Percentiles rank a stretch among this genome's conserved stretches.
Conservation (phyloP, 2,329 filamentous ascomycete species). For the Alternaria novae-zelandiae region DNA sequence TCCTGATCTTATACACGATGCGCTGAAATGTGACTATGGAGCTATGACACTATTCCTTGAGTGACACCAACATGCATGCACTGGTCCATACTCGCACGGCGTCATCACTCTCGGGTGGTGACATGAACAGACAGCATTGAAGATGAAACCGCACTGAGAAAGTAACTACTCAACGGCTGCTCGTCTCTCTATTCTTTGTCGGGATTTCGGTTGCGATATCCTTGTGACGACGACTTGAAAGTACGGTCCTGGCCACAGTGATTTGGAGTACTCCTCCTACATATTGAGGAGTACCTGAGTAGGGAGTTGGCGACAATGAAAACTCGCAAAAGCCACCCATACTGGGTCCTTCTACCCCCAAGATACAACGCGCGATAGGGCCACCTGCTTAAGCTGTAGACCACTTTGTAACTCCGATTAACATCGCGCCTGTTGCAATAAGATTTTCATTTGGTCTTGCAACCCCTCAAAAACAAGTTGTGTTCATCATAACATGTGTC, state of each 20-base stretch:
- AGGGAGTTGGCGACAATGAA: background rate
- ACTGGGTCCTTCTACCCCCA: conserved; percentile 5
- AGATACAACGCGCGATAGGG: background rate
- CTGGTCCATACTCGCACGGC: background rate
- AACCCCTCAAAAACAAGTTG: background rate
- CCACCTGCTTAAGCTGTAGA: background rate
- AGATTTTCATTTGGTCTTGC: background rate
- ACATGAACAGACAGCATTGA: background rate
- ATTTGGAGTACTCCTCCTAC: background rate
- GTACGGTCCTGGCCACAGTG: background rate
- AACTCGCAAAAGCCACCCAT: conserved; percentile 4
- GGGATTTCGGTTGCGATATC: background rate
- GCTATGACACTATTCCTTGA: background rate
- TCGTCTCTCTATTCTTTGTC: background rate
- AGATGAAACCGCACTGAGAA: background rate
- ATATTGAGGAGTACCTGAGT: background rate
- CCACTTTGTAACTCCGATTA: background rate
- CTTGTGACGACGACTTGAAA: background rate
- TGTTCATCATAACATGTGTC: background rate
- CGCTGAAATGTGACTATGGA: background rate
- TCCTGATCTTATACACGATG: background rate
- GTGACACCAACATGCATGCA: conserved; percentile 5
- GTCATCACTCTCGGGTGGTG: background rate
- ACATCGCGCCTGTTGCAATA: background rate
- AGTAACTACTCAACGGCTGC: background rate